phyloP scores from a whole-genome alignment of 768 basidiomycete species.

The Rickenella mellea region DNA sequence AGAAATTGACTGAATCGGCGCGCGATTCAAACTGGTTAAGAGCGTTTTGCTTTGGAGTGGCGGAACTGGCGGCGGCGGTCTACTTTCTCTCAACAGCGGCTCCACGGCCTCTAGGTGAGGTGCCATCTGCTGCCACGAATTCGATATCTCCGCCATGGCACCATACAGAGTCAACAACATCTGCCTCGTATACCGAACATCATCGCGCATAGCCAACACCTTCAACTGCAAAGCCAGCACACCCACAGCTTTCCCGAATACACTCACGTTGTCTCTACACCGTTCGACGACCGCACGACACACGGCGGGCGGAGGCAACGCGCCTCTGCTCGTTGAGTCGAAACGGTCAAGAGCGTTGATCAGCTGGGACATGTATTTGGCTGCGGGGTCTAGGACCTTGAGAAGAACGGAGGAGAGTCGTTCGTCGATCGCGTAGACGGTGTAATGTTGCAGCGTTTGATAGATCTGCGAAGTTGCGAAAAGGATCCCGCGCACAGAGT shows the following conservation, averaged over 20 bases:
- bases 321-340: constrained; percentile 67
- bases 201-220: constrained; percentile 62
- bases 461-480: constrained; percentile 90
- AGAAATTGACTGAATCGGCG: background rate
- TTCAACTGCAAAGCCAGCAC: constrained; percentile 76
- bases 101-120: constrained; percentile 64
- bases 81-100: constrained; percentile 44
- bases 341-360: constrained; percentile 89
- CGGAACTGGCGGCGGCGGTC: constrained; percentile 26
- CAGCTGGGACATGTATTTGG: constrained; percentile 68
- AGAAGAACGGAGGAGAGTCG: constrained; percentile 70
- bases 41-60: constrained; percentile 22
- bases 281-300: constrained; percentile 75
- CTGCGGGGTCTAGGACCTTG: constrained; percentile 82
- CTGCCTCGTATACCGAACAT: constrained; percentile 81
- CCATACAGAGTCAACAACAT: constrained; percentile 84
- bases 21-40: too few relatives aligned
- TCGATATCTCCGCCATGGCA: constrained; percentile 78
- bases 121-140: constrained; percentile 72
- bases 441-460: constrained; percentile 81
- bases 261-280: constrained; percentile 74
- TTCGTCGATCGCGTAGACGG: constrained; percentile 73
- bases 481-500: constrained; percentile 85
- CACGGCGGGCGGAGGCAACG: constrained; percentile 56
- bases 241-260: constrained; percentile 82